phyloP scores from a whole-genome alignment of 352 stramenopile genomes.

The Phytopythium aichiense region DNA sequence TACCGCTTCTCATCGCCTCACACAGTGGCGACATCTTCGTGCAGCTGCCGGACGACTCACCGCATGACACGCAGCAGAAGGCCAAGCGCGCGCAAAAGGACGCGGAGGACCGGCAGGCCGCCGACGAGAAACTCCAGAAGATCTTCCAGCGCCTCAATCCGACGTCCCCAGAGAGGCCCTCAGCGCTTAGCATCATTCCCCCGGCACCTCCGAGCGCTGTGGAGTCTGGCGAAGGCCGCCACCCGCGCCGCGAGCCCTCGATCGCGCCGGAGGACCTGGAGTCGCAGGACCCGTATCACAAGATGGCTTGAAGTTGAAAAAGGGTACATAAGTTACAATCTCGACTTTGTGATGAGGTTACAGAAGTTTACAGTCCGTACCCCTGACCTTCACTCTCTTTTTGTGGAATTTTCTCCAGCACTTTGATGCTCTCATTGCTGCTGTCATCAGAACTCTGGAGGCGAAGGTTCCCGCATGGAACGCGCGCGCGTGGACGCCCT shows the following conservation, averaged over 20 bases:
- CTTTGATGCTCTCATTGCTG: not conserved
- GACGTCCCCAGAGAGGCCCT: not conserved
- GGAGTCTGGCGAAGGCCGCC: not conserved
- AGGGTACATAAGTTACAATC: not conserved
- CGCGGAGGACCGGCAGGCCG: slow-evolving; percentile 10
- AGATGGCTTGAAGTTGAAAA: not conserved
- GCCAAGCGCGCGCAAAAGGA: slow-evolving; percentile 10
- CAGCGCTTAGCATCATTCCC: not conserved
- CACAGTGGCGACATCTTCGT: slow-evolving; percentile 22
- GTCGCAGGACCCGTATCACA: not conserved
- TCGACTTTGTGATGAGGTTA: not conserved
- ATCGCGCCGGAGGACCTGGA: not conserved
- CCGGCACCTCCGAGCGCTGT: not conserved
- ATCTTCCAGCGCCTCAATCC: slow-evolving; percentile 21
- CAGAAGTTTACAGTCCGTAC: not conserved
- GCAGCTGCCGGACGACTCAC: slow-evolving; percentile 3
- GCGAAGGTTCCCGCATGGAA: slow-evolving; percentile 2
- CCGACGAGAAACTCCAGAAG: slow-evolving; percentile 20
- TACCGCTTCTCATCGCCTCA: slow-evolving; percentile 20
- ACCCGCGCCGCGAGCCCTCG: not conserved
- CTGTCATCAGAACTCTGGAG: not conserved
- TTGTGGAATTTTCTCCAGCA: slow-evolving; percentile 3
- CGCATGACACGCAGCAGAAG: slow-evolving; percentile 9
- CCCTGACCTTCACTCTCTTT: not conserved
- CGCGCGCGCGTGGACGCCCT: slow-evolving; percentile 2